Evolutionary conservation across 2,329 filamentous ascomycete species (phyloP).

Genomic region (Fusarium secorum): DNA sequence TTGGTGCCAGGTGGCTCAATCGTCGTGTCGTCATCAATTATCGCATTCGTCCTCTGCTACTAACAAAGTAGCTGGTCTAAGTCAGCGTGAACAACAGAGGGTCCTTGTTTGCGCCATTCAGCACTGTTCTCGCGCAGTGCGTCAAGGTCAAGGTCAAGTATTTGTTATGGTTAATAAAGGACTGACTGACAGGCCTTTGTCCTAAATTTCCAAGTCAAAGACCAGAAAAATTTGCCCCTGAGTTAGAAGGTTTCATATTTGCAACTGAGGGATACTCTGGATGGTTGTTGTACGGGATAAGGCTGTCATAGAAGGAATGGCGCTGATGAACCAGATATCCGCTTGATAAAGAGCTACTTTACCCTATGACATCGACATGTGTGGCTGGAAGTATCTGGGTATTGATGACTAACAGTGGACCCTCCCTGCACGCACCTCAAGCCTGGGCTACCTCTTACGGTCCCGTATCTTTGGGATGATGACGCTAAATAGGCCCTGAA

Average conservation of each 20-base stretch:
- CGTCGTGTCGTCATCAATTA: constrained; percentile 16
- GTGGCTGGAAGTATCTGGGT: constrained; percentile 3
- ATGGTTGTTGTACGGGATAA: constrained; percentile 1
- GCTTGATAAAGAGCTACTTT: constrained; percentile 10
- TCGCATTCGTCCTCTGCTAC: not conserved
- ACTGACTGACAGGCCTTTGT: constrained; percentile 1
- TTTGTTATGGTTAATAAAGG: not conserved
- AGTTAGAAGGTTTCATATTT: constrained; percentile 4
- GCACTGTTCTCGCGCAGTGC: constrained; percentile 6
- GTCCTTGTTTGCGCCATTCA: not conserved
- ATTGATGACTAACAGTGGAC: constrained; percentile 23
- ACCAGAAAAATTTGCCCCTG: constrained; percentile 2
- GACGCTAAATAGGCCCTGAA: constrained; percentile 13
- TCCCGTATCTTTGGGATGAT: not conserved
- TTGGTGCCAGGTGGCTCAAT: constrained; percentile 15
- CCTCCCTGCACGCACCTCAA: not conserved
- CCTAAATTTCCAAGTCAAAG: not conserved
- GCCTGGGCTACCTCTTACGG: not conserved
- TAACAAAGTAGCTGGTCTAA: not conserved
- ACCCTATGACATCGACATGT: not conserved
- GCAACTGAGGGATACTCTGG: constrained; percentile 4
- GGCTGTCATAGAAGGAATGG: not conserved
- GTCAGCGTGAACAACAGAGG: constrained; percentile 10
- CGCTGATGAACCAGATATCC: constrained; percentile 4
- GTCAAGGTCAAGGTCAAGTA: not conserved